A percentile compares a stretch with the other conserved stretches of the same genome.
Conservation (phyloP, 306 rosid genomes). For the Alnus rubra region DNA sequence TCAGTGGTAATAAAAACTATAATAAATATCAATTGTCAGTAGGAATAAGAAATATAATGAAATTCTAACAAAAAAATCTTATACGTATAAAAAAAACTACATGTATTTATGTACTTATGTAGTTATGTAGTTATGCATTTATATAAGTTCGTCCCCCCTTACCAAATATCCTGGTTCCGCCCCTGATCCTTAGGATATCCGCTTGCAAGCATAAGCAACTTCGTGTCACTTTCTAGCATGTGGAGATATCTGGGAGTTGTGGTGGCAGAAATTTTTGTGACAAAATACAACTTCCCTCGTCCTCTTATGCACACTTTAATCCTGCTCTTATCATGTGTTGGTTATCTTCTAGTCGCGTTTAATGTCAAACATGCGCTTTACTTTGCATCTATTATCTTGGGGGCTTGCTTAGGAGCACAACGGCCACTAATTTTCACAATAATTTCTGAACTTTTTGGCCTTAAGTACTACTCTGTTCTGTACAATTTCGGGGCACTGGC, state of each 20-base stretch:
- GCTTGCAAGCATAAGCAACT: slow-evolving; percentile 42
- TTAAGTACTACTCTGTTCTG: slow-evolving; percentile 72
- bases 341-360: slow-evolving; percentile 54
- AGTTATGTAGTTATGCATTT: no score
- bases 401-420: slow-evolving; percentile 77
- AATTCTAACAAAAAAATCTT: no score
- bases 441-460: slow-evolving; percentile 77
- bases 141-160: no score
- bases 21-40: no score
- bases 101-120: no score
- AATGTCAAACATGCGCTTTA: slow-evolving; percentile 42
- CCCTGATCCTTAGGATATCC: no score
- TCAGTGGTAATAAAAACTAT: no score
- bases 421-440: slow-evolving; percentile 81
- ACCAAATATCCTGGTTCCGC: no score
- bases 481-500: slow-evolving; percentile 75
- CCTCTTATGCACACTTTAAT: slow-evolving; percentile 48
- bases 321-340: slow-evolving; percentile 45
- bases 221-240: slow-evolving; percentile 51
- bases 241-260: slow-evolving; percentile 56
- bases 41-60: no score
- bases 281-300: slow-evolving; percentile 46
- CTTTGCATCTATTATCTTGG: slow-evolving; percentile 55
- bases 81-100: no score
- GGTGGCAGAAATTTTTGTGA: slow-evolving; percentile 41